Evolutionary conservation across 805 yeast genomes (phyloP).

Genomic region (Candida manassasensis): DNA sequence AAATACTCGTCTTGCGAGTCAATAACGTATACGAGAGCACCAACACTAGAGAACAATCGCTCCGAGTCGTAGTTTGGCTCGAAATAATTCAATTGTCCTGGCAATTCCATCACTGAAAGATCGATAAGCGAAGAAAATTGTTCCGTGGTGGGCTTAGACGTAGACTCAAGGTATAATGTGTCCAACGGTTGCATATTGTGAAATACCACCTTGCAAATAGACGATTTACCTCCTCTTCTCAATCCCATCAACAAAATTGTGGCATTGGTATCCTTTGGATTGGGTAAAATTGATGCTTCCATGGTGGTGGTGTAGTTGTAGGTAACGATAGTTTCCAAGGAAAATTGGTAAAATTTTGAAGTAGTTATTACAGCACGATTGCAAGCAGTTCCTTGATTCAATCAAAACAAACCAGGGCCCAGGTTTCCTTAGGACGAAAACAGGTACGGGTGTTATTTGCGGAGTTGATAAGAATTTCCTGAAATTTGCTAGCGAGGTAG

Average conservation of each 20-base stretch:
- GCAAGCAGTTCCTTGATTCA: too few relatives aligned
- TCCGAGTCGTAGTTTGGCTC: constrained; percentile 82
- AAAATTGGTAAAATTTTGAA: too few relatives aligned
- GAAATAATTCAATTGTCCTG: constrained; percentile 87
- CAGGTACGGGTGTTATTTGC: too few relatives aligned
- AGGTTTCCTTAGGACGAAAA: too few relatives aligned
- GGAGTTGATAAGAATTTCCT: too few relatives aligned
- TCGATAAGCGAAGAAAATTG: constrained; percentile 80
- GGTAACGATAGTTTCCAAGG: neutral
- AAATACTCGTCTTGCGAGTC: constrained; percentile 95
- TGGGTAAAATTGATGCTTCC: constrained; percentile 20
- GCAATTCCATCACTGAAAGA: constrained; percentile 86
- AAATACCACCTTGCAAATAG: constrained; percentile 92
- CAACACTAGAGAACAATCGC: constrained; percentile 71
- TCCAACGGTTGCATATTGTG: constrained; percentile 96
- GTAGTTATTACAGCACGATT: too few relatives aligned
- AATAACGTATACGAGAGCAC: constrained; percentile 89
- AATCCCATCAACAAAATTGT: constrained; percentile 85
- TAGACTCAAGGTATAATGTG: constrained; percentile 83
- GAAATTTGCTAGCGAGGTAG: too few relatives aligned
- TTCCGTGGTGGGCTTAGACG: constrained; percentile 84
- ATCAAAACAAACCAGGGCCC: too few relatives aligned
- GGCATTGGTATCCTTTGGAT: constrained; percentile 58
- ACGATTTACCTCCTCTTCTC: constrained; percentile 87
- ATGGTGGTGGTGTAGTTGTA: constrained; percentile 6